Evolutionary conservation across 139 green algal species (phyloP), one percentile per base, ranked within the genome.

Genomic region (Chlorella sorokiniana): DNA sequence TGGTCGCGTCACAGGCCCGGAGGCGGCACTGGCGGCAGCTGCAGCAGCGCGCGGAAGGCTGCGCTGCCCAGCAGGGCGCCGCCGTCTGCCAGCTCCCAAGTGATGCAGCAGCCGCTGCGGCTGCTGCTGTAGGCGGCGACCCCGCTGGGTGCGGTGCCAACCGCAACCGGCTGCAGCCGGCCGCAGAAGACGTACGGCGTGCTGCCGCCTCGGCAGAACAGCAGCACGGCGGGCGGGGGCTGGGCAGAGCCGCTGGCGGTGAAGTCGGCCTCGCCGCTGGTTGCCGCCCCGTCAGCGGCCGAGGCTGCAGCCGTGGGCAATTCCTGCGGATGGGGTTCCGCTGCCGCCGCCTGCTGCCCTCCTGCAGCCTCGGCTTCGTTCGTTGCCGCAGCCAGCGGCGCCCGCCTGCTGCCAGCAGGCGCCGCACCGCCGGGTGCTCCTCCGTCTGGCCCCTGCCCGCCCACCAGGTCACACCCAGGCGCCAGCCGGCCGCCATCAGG

Each of bases 381-480:
- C 20, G 61, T 6, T 68, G 61, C 35, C 29, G n/a, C 61, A 14
- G 31, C 23, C 65, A 33, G 35, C 33, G 37, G 11, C 37, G 31
- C 14, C 38, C 3, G n/a, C 62, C 41, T 0, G 42, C 42, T 37
- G 76, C 62, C 38, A 86, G 64, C 41, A 86, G 48, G 1, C 73
- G 38, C 31, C 72, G 74, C 40, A 86, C 83, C 4, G 42, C 37
- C 23, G 82, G 82, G 35, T 86, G 82, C 40, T 69, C 65, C 42
- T 45, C 23, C 3, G 76, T 84, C 41, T 80, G 76, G 3, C 82
- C 82, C 63, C 40, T 71, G 35, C 82, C 76, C 0, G 74, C 41
- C 82, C 82, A 86, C 82, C 82, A 86, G 10, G 44, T 84, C 51
- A 86, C 84, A 29, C 38, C 33, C 52, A 78, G 51, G 20, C 37